Conservation (phyloP, 305 asterid species). For the Petunia hybrid region DNA sequence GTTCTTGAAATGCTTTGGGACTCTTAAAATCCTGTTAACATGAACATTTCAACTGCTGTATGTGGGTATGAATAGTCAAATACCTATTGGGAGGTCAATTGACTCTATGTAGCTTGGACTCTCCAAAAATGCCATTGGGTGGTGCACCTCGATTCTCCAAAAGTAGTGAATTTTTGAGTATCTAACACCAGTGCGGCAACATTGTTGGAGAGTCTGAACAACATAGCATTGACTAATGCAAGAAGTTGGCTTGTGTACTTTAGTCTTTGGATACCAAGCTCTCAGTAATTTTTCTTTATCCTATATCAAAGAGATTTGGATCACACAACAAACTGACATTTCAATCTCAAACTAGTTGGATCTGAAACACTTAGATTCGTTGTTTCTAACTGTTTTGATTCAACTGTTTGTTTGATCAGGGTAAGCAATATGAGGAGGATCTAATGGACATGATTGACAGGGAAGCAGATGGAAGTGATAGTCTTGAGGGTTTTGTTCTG, state of each 20-base stretch:
- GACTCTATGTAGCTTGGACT: too few species aligned
- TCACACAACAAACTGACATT: too few species aligned
- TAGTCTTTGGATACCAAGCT: neutral
- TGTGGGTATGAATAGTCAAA: neutral
- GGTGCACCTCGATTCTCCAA: too few species aligned
- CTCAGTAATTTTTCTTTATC: neutral
- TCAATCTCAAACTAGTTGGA: too few species aligned
- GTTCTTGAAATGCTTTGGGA: neutral
- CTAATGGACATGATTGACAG: neutral
- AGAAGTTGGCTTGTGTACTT: neutral
- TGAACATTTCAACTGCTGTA: neutral
- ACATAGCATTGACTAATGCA: neutral
- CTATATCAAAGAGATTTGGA: neutral
- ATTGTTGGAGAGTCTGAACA: too few species aligned
- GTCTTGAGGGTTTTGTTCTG: constrained; percentile 98
- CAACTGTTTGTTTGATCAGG: constrained; percentile 53
- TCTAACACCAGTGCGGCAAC: too few species aligned
- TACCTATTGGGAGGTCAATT: too few species aligned
- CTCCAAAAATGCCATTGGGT: too few species aligned
- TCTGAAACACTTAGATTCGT: too few species aligned
- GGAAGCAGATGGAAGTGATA: constrained; percentile 99
- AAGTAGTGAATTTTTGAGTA: too few species aligned
- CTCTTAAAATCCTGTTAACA: neutral
- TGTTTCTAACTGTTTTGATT: too few species aligned
- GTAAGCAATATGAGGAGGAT: constrained; percentile 86